Conservation (phyloP, 2,329 filamentous ascomycete genomes). For the Clonostachys chloroleuca region DNA sequence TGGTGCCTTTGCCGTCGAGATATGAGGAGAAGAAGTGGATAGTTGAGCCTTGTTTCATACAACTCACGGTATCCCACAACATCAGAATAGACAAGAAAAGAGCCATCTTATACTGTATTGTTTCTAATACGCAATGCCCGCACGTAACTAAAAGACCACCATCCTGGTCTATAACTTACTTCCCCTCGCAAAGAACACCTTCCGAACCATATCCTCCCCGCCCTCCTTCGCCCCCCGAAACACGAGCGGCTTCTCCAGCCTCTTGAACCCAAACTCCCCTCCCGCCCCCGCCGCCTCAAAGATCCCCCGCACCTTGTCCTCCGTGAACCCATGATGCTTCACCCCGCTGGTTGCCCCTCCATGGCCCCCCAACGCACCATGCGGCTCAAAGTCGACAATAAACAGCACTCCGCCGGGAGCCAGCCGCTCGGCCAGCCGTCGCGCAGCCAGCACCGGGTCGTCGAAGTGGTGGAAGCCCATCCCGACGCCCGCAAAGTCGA, state of each 20-base stretch:
- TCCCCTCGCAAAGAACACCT: constrained; percentile 43
- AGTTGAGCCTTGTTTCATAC: too few relatives aligned
- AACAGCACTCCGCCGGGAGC: constrained; percentile 20
- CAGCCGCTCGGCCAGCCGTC: constrained; percentile 17
- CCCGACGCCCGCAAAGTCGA: constrained; percentile 24
- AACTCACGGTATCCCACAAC: too few relatives aligned
- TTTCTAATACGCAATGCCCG: too few relatives aligned
- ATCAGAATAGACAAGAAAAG: too few relatives aligned
- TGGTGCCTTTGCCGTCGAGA: constrained; percentile 56
- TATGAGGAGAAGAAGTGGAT: too few relatives aligned
- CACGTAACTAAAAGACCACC: background rate
- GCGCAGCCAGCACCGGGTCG: constrained; percentile 16
- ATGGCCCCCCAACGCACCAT: background rate
- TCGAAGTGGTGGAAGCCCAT: constrained; percentile 28
- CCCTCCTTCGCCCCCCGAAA: constrained; percentile 24
- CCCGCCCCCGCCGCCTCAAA: constrained; percentile 26
- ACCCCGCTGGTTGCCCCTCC: background rate
- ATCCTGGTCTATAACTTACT: constrained; percentile 22
- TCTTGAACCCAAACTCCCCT: constrained; percentile 50
- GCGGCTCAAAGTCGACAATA: constrained; percentile 21
- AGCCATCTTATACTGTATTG: too few relatives aligned
- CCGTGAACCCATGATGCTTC: constrained; percentile 14
- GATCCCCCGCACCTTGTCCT: constrained; percentile 10
- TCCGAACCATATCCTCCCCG: constrained; percentile 29
- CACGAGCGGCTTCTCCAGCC: constrained; percentile 44